Conservation (phyloP, 371 early-diverging fungal genomes). For the Mucor indicus region DNA sequence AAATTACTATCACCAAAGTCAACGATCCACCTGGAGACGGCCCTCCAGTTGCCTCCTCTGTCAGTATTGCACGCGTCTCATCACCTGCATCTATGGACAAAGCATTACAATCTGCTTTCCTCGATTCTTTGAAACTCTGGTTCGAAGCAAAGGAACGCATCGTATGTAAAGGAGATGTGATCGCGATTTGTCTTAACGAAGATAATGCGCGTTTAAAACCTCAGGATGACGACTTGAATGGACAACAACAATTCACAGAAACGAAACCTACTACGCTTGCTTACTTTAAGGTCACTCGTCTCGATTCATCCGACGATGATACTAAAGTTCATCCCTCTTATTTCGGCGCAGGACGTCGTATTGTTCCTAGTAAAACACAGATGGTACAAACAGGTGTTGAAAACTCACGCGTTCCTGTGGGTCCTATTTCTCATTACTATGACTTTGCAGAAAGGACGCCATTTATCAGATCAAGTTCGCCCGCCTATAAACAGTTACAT, state of each 20-base stretch:
- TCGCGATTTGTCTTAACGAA: conserved; percentile 67
- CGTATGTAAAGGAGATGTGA: conserved; percentile 72
- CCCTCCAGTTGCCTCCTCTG: conserved; percentile 59
- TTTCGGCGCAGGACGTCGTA: conserved; percentile 44
- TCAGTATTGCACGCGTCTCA: conserved; percentile 74
- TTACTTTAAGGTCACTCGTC: conserved; percentile 54
- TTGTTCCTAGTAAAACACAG: conserved; percentile 59
- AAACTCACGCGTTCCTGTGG: conserved; percentile 57
- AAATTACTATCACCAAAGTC: conserved; percentile 27
- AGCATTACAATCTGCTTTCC: conserved; percentile 56
- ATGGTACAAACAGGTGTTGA: conserved; percentile 68
- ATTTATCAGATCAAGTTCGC: conserved; percentile 21
- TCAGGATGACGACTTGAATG: conserved; percentile 9
- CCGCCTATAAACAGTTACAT: conserved; percentile 37
- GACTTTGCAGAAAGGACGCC: conserved; percentile 30
- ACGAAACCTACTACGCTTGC: conserved; percentile 36
- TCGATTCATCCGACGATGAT: conserved; percentile 19
- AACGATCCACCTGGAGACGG: conserved; percentile 40
- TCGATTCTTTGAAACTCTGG: conserved; percentile 67
- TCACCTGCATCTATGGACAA: conserved; percentile 73
- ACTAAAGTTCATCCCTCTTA: conserved; percentile 33
- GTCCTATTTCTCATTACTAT: conserved; percentile 38
- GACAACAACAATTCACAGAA: not conserved
- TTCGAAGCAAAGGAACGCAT: conserved; percentile 67
- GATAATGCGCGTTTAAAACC: conserved; percentile 23